Evolutionary conservation across 2,329 filamentous ascomycete species (phyloP), one percentile per base, ranked within the genome.

Genomic region (Fusarium clavum): DNA sequence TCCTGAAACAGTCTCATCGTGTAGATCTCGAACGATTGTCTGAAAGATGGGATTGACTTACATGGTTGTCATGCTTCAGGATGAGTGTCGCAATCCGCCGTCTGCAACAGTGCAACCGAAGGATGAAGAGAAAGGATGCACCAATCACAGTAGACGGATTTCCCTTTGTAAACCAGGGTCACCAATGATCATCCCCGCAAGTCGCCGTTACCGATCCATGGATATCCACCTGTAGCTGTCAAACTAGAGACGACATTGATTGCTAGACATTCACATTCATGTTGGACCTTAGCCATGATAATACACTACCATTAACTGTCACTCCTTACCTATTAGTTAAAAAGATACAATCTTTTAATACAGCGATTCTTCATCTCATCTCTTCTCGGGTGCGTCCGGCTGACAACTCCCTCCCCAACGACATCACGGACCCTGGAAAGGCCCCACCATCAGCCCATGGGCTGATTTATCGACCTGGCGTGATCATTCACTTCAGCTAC

Each of bases 381-480:
- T 20, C 30, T 54, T 48, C 51, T 75, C 73, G 73, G 73, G 73
- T 74, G 63, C 62, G 66, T 60, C 70, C 73, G 73, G 73, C 64
- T 65, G 58, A 48, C 68, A 70, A 48, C 66, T 66, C 71, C 61
- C 51, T 67, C 32, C 40, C 60, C 61, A 60, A 56, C 30, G 49
- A 53, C 64, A 64, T 61, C 63, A 69, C 62, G 62, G 71, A 73
- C 64, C 73, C 60, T 66, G 57, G 62, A 61, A 64, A 60, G 62
- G 69, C 70, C 69, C 73, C 73, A 76, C 73, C 67, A 76, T 76
- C 74, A 75, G 69, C 46, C 69, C 57, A 76, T 75, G 71, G 73
- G 44, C 73, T 76, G 74, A 76, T 76, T 69, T 75, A 61, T 60
- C 57, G 55, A 72, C 58, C 73, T 76, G 73, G 74, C 74, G 72